Evolutionary conservation across 129 eudicot species (phyloP).

Genomic region (Deinandra increscens): DNA sequence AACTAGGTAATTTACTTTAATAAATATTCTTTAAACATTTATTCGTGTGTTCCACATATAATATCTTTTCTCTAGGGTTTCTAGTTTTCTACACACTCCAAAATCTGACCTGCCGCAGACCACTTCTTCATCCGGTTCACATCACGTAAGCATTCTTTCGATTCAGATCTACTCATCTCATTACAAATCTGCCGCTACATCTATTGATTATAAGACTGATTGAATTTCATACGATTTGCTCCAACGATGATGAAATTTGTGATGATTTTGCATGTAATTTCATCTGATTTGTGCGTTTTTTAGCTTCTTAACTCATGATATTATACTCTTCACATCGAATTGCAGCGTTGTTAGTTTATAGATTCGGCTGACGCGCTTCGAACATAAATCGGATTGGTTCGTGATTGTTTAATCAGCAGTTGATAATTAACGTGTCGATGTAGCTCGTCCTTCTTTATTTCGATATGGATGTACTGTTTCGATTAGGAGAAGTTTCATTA

Average conservation of each 20-base stretch:
- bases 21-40: background rate
- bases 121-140: constrained; percentile 8
- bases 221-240: background rate
- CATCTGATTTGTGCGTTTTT: constrained; percentile 4
- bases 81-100: background rate
- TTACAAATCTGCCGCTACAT: background rate
- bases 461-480: background rate
- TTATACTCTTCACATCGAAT: background rate
- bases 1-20: too few relatives aligned
- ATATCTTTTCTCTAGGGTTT: background rate
- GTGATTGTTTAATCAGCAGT: background rate
- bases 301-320: background rate
- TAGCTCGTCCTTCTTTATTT: background rate
- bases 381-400: background rate
- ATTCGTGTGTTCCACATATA: background rate
- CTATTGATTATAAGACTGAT: background rate
- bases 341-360: background rate
- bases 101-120: constrained; percentile 11
- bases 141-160: background rate
- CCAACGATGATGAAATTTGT: background rate
- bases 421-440: background rate
- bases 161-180: background rate
- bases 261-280: background rate
- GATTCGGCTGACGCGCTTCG: background rate
- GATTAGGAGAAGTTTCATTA: background rate